Evolutionary conservation across 306 rosid species (phyloP).

Genomic region (Crataegus laevigata): DNA sequence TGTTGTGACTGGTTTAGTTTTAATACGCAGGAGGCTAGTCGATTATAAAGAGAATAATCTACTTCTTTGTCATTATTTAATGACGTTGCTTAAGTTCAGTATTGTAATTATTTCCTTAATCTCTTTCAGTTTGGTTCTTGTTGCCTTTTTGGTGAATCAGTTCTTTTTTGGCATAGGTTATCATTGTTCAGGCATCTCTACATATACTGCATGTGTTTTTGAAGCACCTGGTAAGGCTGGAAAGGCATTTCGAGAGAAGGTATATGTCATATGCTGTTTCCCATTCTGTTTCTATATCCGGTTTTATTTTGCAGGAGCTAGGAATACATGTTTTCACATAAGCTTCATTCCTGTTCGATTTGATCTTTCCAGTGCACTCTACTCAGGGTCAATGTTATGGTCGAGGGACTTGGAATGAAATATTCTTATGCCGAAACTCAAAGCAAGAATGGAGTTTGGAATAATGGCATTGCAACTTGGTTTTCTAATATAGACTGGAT

Average conservation of each 20-base stretch:
- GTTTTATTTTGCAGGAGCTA: background rate
- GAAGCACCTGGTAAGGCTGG: constrained; percentile 48
- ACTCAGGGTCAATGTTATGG: constrained; percentile 82
- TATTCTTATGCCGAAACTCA: constrained; percentile 23
- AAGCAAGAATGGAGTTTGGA: constrained; percentile 33
- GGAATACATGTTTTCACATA: constrained; percentile 8
- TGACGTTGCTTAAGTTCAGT: background rate
- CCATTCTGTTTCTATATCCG: background rate
- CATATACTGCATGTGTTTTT: constrained; percentile 51
- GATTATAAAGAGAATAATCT: too few relatives aligned
- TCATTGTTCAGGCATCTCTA: constrained; percentile 59
- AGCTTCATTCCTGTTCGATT: constrained; percentile 85
- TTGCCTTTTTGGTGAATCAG: constrained; percentile 16
- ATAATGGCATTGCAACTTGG: constrained; percentile 26
- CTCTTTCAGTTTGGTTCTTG: background rate
- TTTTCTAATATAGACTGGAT: constrained; percentile 57
- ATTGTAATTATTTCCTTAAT: constrained; percentile 3
- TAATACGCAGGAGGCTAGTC: background rate
- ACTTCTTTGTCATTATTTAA: background rate
- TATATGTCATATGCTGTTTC: constrained; percentile 17
- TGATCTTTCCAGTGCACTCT: constrained; percentile 99
- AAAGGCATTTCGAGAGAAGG: constrained; percentile 53
- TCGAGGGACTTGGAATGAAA: constrained; percentile 35
- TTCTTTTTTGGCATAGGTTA: constrained; percentile 41
- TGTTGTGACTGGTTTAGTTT: background rate